These are phyloP conservation scores for Saccharum hybrid DNA, from an alignment of 202 grass and related monocot genomes.

Conservation along the genomic window DNA sequence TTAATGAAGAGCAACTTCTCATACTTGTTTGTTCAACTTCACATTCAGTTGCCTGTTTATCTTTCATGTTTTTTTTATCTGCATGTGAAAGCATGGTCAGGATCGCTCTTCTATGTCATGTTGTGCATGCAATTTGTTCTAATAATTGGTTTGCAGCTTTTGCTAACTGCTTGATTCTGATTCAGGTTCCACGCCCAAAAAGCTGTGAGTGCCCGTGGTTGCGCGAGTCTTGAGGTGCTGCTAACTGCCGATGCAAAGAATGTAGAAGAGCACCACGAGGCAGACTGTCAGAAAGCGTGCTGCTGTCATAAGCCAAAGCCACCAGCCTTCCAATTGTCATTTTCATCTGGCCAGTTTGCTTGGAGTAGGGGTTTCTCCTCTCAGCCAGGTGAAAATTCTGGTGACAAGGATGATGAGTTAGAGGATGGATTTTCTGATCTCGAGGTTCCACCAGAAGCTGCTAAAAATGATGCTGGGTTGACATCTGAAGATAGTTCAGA, in stretches of 20 bases:
- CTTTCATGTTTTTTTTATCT: slow-evolving; percentile 4
- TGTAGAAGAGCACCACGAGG: slow-evolving; percentile 31
- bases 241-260: slow-evolving; percentile 37
- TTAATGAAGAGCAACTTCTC: neutral
- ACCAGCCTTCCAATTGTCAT: slow-evolving; percentile 24
- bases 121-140: neutral
- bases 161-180: slow-evolving; percentile 26
- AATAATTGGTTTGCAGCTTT: slow-evolving; percentile 30
- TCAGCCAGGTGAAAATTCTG: slow-evolving; percentile 55
- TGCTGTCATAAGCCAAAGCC: slow-evolving; percentile 43
- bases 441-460: slow-evolving; percentile 58
- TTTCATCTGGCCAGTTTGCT: slow-evolving; percentile 41
- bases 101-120: neutral
- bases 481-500: slow-evolving; percentile 59
- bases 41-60: neutral
- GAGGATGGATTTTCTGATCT: slow-evolving; percentile 92
- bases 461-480: slow-evolving; percentile 42
- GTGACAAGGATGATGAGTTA: slow-evolving; percentile 59
- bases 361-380: slow-evolving; percentile 72
- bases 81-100: slow-evolving; percentile 6
- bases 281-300: slow-evolving; percentile 36
- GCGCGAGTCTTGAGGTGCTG: slow-evolving; percentile 25
- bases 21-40: slow-evolving; percentile 9
- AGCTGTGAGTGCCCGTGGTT: slow-evolving; percentile 39
- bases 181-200: slow-evolving; percentile 44